Percentiles rank a stretch among this genome's conserved stretches.
phyloP scores from a whole-genome alignment of 768 basidiomycete species.

The Mycena latifolia region DNA sequence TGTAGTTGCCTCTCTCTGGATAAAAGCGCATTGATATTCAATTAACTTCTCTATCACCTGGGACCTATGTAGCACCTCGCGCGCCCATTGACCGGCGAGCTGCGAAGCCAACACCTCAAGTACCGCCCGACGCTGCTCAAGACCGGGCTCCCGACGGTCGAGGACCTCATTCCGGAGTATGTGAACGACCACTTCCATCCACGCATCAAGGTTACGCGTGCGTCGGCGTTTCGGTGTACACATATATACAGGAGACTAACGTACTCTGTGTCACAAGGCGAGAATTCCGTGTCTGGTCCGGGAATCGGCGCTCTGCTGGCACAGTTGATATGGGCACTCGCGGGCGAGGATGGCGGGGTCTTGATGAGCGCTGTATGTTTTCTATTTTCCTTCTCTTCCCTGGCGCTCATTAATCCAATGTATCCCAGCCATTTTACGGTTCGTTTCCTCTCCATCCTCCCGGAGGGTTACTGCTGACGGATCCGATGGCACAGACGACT shows the following conservation, averaged over 20 bases:
- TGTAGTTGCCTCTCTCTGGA: no score
- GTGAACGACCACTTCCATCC: constrained; percentile 36
- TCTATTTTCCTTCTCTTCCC: background rate
- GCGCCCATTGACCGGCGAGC: constrained; percentile 20
- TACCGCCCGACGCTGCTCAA: constrained; percentile 32
- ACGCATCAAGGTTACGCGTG: constrained; percentile 26
- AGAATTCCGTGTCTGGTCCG: constrained; percentile 32
- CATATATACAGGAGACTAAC: no score
- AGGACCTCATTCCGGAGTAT: constrained; percentile 34
- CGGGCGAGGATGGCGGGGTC: constrained; percentile 30
- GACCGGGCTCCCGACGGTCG: constrained; percentile 32
- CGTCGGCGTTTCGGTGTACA: background rate
- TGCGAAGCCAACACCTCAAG: constrained; percentile 24
- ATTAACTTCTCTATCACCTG: no score
- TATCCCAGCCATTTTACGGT: constrained; percentile 31
- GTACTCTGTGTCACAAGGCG: no score
- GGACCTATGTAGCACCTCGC: constrained; percentile 20
- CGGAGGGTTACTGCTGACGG: no score
- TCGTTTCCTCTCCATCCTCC: background rate
- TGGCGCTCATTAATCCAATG: no score
- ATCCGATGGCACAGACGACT: constrained; percentile 26
- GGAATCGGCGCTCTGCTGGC: constrained; percentile 33
- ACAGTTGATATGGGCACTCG: constrained; percentile 33
- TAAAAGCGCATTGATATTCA: no score
- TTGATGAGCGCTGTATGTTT: constrained; percentile 33